A percentile compares a stretch with the other conserved stretches of the same genome.
Evolutionary conservation across 2,329 filamentous ascomycete species (phyloP).

Genomic region (Cryphonectria naterciae): DNA sequence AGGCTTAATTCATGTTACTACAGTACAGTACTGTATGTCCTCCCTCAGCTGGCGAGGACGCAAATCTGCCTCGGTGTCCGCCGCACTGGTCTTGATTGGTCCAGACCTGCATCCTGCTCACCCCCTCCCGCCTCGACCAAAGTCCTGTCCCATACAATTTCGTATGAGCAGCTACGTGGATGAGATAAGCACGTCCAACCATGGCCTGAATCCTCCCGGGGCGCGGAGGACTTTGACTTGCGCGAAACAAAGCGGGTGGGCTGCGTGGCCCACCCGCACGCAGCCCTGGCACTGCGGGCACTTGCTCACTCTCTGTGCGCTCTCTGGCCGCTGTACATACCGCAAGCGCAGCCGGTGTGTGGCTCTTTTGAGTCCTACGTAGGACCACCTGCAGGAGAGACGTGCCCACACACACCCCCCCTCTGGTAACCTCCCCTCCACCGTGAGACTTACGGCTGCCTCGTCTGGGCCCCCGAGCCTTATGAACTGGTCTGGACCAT

Average conservation of each 20-base stretch:
- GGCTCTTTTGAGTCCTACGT: not conserved
- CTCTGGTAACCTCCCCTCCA: not conserved
- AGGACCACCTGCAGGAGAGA: conserved; percentile 5
- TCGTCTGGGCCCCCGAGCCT: not conserved
- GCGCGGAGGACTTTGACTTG: not conserved
- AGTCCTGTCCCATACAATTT: not conserved
- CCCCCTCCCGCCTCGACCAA: not conserved
- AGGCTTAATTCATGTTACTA: not conserved
- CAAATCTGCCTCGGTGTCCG: conserved; percentile 21
- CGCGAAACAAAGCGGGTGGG: not conserved
- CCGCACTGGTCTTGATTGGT: conserved; percentile 19
- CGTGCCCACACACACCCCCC: not conserved
- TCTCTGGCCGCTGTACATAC: not conserved
- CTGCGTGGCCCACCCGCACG: not conserved
- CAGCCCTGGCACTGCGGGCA: not conserved
- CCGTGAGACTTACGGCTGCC: not conserved
- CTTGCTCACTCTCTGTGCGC: not conserved
- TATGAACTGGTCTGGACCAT: not conserved
- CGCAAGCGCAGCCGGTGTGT: not conserved
- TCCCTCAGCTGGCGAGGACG: not conserved
- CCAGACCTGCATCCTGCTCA: conserved; percentile 18
- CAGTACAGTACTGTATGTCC: not conserved
- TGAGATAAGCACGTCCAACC: not conserved
- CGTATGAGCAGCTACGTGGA: not conserved
- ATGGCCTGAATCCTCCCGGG: not conserved